Base-by-base conservation (phyloP, 805 yeast species). In the Schwanniomyces sp. region DNA sequence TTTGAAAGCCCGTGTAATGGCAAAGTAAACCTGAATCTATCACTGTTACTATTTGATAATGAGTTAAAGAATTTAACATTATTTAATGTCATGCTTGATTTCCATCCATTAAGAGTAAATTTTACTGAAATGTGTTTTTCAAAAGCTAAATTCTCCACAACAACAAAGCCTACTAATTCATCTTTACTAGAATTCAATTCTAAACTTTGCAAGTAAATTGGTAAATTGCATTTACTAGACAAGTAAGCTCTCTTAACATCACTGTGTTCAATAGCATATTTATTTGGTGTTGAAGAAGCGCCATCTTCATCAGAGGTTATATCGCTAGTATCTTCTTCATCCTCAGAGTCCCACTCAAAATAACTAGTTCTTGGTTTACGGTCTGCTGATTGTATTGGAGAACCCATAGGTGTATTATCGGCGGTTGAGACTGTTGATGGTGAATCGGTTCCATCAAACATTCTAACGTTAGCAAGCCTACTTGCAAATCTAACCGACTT, bases 401-500 rank as follows among this genome's bases (percentile, higher is more conserved):
- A 65, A 25, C 64, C 63, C 26, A 67, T 58, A 0, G 85, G 85
- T 1, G 86, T 76, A 52, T 74, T 75, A 38, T 80, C 81, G 43
- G 73, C 51, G 12, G 64, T 57, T 0, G 87, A 82, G n/a, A 85
- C 86, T 1, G 86, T 76, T 9, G 75, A 72, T 27, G 91, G 90
- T 52, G 78, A 79, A 43, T 80, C 84, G 25, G 66, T 62, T 38
- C 82, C 83, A 55, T 82, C 81, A 59, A 86, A 85, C 57, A 80
- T 79, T 62, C 85, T 85, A 47, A 86, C 77, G 36, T 81, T 81
- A 45, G 81, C 84, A 48, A 85, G 67, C 43, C 79, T 70, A 5
- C 78, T 62, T 1, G 89, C 87, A 62, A 85, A 85, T 45, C 88
- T 69, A 37, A 85, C 91, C 7, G 81, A 78, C 60, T 83, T 84